phyloP scores from a whole-genome alignment of 495 filamentous ascomycete species.

The Arthonia radiata region DNA sequence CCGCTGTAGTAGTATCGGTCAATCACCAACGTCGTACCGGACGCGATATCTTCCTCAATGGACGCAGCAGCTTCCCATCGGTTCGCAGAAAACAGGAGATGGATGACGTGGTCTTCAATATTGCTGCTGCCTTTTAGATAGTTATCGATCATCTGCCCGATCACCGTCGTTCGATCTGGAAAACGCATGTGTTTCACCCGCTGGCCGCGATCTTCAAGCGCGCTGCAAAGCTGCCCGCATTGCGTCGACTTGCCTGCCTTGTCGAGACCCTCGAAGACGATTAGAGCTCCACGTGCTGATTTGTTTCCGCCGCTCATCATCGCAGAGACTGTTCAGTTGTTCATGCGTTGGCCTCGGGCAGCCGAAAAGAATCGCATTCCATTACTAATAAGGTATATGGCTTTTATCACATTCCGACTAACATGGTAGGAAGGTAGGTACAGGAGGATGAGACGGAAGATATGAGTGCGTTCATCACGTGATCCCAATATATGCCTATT shows the following conservation, averaged over 20 bases:
- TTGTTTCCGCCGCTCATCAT: too few species aligned
- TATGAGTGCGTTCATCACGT: too few species aligned
- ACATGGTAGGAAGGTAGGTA: too few species aligned
- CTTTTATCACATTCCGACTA: too few species aligned
- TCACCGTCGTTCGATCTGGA: slow-evolving; percentile 74
- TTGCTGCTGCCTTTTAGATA: slow-evolving; percentile 56
- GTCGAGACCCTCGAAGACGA: slow-evolving; percentile 85
- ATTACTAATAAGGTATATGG: too few species aligned
- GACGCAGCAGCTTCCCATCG: slow-evolving; percentile 60
- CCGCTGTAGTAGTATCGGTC: slow-evolving; percentile 91
- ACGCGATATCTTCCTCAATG: slow-evolving; percentile 33
- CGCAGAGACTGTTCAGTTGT: too few species aligned
- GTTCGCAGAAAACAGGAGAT: slow-evolving; percentile 88
- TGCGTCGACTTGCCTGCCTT: slow-evolving; percentile 91
- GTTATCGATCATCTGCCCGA: slow-evolving; percentile 67
- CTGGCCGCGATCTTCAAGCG: slow-evolving; percentile 33
- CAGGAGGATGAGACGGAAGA: too few species aligned
- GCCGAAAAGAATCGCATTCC: too few species aligned
- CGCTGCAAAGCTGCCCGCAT: slow-evolving; percentile 43
- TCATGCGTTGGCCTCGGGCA: too few species aligned
- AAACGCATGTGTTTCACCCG: slow-evolving; percentile 58
- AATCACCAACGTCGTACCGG: slow-evolving; percentile 52
- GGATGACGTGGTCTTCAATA: slow-evolving; percentile 77
- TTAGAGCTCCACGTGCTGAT: slow-evolving; percentile 25
- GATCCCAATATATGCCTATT: too few species aligned